phyloP scores from a whole-genome alignment of 1,139 yeast species.

The Arxiozyma telluris region DNA sequence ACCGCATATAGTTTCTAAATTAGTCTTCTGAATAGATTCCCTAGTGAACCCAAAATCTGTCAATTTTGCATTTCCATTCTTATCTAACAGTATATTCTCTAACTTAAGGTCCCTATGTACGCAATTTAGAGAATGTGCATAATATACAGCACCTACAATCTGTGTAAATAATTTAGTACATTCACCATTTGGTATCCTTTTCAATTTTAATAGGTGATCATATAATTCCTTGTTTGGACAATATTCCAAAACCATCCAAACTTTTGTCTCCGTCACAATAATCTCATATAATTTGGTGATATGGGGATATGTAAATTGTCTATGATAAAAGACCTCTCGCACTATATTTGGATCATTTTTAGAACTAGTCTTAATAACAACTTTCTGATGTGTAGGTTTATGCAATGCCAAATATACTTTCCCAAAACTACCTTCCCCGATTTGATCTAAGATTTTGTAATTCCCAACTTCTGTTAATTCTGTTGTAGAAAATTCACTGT shows the following conservation, averaged over 20 bases:
- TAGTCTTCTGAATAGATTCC: constrained; percentile 51
- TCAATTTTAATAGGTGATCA: constrained; percentile 53
- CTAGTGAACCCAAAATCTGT: constrained; percentile 94
- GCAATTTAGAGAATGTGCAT: constrained; percentile 73
- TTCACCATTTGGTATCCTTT: constrained; percentile 47
- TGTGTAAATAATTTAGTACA: constrained; percentile 62
- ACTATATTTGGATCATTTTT: constrained; percentile 82
- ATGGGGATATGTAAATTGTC: constrained; percentile 75
- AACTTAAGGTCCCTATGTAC: constrained; percentile 86
- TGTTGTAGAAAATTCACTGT: constrained; percentile 44
- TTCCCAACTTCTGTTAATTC: constrained; percentile 63
- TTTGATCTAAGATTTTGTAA: constrained; percentile 57
- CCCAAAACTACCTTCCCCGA: constrained; percentile 91
- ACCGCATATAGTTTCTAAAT: constrained; percentile 82
- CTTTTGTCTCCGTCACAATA: constrained; percentile 64
- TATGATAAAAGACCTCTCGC: constrained; percentile 81
- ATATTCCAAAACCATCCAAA: constrained; percentile 86
- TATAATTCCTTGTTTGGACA: constrained; percentile 85
- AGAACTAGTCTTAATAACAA: constrained; percentile 80
- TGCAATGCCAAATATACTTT: constrained; percentile 82
- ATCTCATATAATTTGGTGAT: constrained; percentile 82
- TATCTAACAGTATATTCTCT: constrained; percentile 75
- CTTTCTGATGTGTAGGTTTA: constrained; percentile 59
- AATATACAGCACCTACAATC: constrained; percentile 70
- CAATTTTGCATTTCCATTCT: constrained; percentile 57